phyloP scores from a whole-genome alignment of 768 basidiomycete genomes.

The Leccinum rimulosum region DNA sequence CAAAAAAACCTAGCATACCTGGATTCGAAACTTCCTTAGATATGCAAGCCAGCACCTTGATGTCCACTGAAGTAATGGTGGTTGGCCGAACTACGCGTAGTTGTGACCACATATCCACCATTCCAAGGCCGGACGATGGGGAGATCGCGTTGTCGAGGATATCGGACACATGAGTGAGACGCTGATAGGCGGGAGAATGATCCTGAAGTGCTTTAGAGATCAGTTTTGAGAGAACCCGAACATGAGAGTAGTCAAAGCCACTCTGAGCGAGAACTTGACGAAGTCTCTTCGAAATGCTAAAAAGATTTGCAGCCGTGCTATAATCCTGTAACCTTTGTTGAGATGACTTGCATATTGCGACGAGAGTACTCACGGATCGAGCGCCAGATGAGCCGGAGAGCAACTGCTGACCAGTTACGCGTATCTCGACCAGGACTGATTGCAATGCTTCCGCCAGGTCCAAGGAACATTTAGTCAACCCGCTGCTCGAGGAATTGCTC shows the following conservation, averaged over 20 bases:
- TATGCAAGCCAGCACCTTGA: constrained; percentile 16
- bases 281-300: constrained; percentile 43
- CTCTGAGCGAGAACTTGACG: constrained; percentile 37
- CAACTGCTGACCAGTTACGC: constrained; percentile 12
- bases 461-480: constrained; percentile 8
- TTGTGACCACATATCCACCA: constrained; percentile 68
- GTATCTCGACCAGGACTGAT: constrained; percentile 22
- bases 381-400: constrained; percentile 12
- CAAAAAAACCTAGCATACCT: constrained; percentile 11
- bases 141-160: constrained; percentile 49
- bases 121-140: constrained; percentile 67
- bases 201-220: constrained; percentile 42
- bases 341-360: neutral
- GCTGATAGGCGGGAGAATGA: constrained; percentile 33
- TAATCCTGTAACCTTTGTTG: constrained; percentile 29
- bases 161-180: constrained; percentile 33
- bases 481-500: neutral
- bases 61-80: constrained; percentile 17
- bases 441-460: constrained; percentile 21
- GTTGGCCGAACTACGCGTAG: constrained; percentile 30
- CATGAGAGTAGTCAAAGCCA: constrained; percentile 62
- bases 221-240: constrained; percentile 57
- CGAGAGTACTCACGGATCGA: constrained; percentile 25
- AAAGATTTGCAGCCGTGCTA: constrained; percentile 34
- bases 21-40: neutral